phyloP scores from a whole-genome alignment of 1,284 basidiomycete genomes.

The Porphyrellus sp. region DNA sequence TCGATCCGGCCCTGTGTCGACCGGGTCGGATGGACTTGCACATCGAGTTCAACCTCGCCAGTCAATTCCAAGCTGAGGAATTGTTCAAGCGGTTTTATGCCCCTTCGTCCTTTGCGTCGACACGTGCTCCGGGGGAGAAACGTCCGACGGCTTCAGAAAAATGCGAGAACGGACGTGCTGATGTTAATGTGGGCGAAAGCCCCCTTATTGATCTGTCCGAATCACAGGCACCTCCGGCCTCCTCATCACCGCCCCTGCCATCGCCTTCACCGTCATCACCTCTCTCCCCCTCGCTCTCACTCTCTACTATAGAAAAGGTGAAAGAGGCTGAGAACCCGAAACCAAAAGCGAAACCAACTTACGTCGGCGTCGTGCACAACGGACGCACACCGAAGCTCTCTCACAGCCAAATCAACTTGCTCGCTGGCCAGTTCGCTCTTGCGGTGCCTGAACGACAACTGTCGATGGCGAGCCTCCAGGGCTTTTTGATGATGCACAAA shows the following conservation, averaged over 20 bases:
- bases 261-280: not conserved
- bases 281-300: not conserved
- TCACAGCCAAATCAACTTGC: slow-evolving; percentile 33
- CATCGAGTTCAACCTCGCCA: slow-evolving; percentile 68
- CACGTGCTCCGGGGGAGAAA: not conserved
- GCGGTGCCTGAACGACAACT: slow-evolving; percentile 56
- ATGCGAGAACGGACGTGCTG: not conserved
- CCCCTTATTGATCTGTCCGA: slow-evolving; percentile 23
- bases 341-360: slow-evolving; percentile 25
- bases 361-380: slow-evolving; percentile 35
- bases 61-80: slow-evolving; percentile 59
- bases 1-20: slow-evolving; percentile 72
- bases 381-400: slow-evolving; percentile 37
- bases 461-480: slow-evolving; percentile 74
- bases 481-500: slow-evolving; percentile 72
- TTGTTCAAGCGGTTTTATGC: slow-evolving; percentile 67
- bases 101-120: slow-evolving; percentile 30
- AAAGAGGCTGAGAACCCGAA: slow-evolving; percentile 14
- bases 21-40: slow-evolving; percentile 80
- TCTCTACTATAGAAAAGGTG: slow-evolving; percentile 13
- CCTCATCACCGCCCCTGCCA: not conserved
- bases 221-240: not conserved
- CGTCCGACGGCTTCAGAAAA: not conserved
- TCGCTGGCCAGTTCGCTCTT: slow-evolving; percentile 58
- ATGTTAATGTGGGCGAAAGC: not conserved